Base-by-base conservation (phyloP, 2,329 filamentous ascomycete species). In the Aspergillus pseudotamarii region DNA sequence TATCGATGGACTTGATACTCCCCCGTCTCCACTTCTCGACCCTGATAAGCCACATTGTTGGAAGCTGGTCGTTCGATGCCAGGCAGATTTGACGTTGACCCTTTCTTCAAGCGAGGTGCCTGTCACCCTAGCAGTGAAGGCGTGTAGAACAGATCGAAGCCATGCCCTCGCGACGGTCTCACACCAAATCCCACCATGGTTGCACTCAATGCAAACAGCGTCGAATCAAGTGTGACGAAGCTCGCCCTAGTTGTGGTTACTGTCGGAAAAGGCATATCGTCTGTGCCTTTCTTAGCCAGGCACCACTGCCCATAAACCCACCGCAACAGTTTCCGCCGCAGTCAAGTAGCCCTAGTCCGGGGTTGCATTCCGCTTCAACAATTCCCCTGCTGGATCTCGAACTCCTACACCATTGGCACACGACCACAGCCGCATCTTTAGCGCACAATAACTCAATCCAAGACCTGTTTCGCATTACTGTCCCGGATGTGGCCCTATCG, bases 191-290 rank as follows among this genome's bases (percentile, higher is more conserved):
- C 9, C 63, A 65, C 34, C 63, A 65, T 9, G 64, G 63, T 32
- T 67, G 65, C 32, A 21, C 38, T 32, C 61, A 66, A 23, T 67
- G 65, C 54, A 67, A 67, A 41, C 59, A 59, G 12, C 65, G 65
- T 21, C 43, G 64, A 32, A 64, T 67, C 6, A 67, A 67, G 57
- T 67, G 65, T 19, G 64, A 67, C 28, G 65, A 67, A 34, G 28
- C 38, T 16, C 65, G 59, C 8, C 65, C 65, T 14, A 23, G n/a
- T 16, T 67, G 65, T 41, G 26, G 57, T 19, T 57, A 61, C 5
- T 67, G 65, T 45, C 30, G 38, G 9, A 61, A 43, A 48, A 66
- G 58, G 50, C 34, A 38, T 3, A 26, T 66, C 2, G 9, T 16
- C 2, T 67, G 64, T 26, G 16, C 30, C 0, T 67, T 64, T 32